Base-by-base conservation (phyloP, 169 alveolate genomes). In the Plasmodium knowlesi region DNA sequence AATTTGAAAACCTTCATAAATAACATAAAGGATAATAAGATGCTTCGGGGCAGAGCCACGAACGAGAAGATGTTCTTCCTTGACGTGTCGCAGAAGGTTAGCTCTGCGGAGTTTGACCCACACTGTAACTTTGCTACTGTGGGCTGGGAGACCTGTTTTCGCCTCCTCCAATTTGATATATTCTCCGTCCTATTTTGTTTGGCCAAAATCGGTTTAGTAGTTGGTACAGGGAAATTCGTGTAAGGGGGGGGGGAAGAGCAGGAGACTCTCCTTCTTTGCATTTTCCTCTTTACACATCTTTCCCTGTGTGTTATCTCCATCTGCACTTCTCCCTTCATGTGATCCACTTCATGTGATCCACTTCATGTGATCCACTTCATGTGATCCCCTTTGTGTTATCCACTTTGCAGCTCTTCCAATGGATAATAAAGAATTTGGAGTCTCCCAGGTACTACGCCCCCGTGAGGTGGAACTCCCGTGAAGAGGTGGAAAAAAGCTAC, bases 391-490 rank as follows among this genome's bases (percentile, higher is more conserved):
- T 22, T 61, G 73, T 12, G 5, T 9, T 57, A 19, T 5, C 76
- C n/a, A 16, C 76, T 6, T 19, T 67, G 76, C 39, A 89, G 94
- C 94, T 89, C 8, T 89, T 79, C 74, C 80, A 25, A 25, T 89
- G 94, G 94, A 89, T 89, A 19, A 28, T 89, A 22, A 89, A 89
- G 46, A 89, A 89, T 46, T 61, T 89, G 73, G 94, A 89, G 73
- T 22, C 89, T 28, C 94, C 94, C n/a, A 53, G 94, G 72, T 89
- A 72, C 76, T 89, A 89, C 34, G 46, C 94, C 30, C 94, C 94
- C 22, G 25, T 89, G 8, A 89, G 72, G 71, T 89, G 94, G 94
- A 61, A n/a, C 28, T 57, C 9, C 34, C 28, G 74, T 19, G 94
- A 89, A 12, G 34, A 16, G 19, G 73, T 89, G 39, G 94, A 79